Conservation (phyloP, 768 basidiomycete species). For the Pleurotus ostreatus region DNA sequence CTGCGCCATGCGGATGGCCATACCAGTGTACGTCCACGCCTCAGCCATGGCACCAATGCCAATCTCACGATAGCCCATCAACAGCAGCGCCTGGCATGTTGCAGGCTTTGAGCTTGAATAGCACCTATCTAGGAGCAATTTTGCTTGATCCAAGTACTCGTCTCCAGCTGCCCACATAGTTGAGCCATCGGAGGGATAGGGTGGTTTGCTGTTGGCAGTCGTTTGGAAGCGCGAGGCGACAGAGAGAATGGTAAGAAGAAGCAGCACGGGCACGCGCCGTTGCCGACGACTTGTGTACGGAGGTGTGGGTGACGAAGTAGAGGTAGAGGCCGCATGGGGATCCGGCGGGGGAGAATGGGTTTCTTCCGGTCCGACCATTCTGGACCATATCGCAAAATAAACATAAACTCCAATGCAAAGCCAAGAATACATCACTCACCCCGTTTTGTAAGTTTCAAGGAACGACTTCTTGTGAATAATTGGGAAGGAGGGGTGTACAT, state of each 20-base stretch:
- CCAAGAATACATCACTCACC: slow-evolving; percentile 22
- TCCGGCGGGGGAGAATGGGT: slow-evolving; percentile 17
- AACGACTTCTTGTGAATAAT: slow-evolving; percentile 71
- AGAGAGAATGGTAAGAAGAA: slow-evolving; percentile 82
- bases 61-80: slow-evolving; percentile 81
- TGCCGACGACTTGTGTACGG: slow-evolving; percentile 34
- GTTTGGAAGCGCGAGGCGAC: slow-evolving; percentile 70
- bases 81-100: slow-evolving; percentile 75
- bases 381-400: slow-evolving; percentile 4
- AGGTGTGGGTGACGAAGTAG: slow-evolving; percentile 21
- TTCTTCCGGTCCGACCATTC: slow-evolving; percentile 15
- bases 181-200: slow-evolving; percentile 38
- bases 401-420: background rate
- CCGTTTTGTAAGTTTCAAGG: slow-evolving; percentile 47
- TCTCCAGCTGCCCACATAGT: slow-evolving; percentile 85
- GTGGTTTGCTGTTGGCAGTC: slow-evolving; percentile 25
- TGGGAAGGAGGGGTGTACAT: slow-evolving; percentile 78
- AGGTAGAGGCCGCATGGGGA: slow-evolving; percentile 22
- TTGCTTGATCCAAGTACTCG: slow-evolving; percentile 63
- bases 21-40: slow-evolving; percentile 82
- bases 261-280: slow-evolving; percentile 54
- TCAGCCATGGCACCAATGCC: slow-evolving; percentile 88
- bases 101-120: slow-evolving; percentile 71
- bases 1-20: slow-evolving; percentile 92
- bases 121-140: slow-evolving; percentile 56